Conservation (phyloP, 345 rosid genomes). For the Brassica incana region DNA sequence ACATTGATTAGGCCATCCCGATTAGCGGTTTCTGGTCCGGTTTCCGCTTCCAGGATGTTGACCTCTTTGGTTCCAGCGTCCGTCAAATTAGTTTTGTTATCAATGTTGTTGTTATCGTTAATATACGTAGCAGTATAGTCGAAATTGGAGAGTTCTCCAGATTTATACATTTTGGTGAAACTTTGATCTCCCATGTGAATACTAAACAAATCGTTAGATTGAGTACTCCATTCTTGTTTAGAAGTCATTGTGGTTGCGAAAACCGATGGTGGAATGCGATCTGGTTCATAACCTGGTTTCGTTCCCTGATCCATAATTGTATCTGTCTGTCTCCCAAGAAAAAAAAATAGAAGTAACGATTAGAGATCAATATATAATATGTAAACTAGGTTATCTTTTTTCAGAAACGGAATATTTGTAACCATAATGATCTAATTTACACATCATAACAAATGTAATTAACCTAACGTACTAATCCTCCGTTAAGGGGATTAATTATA, state of each 20-base stretch:
- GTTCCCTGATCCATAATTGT: conserved; percentile 23
- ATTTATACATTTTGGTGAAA: conserved; percentile 65
- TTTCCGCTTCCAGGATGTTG: not conserved
- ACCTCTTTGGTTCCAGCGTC: conserved; percentile 14
- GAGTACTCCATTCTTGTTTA: conserved; percentile 73
- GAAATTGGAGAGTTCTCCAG: conserved; percentile 64
- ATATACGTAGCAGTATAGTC: conserved; percentile 41
- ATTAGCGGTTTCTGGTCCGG: conserved; percentile 4
- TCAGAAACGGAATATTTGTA: not conserved
- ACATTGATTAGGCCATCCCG: not conserved
- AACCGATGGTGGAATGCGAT: conserved; percentile 65
- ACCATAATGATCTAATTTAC: not conserved
- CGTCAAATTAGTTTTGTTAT: not conserved
- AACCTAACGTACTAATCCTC: not conserved
- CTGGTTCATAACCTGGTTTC: conserved; percentile 53
- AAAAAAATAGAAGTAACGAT: not conserved
- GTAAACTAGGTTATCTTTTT: not conserved
- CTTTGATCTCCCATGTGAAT: conserved; percentile 65
- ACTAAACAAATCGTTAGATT: conserved; percentile 85
- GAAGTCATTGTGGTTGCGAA: conserved; percentile 49
- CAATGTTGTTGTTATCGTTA: conserved; percentile 9
- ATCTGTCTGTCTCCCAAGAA: not conserved
- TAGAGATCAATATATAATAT: not conserved
- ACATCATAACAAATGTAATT: not conserved
- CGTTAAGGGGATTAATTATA: not conserved